These are phyloP conservation scores for Vitis hybrid DNA, from an alignment of 177 flowering plant species.

Conservation along the genomic window DNA sequence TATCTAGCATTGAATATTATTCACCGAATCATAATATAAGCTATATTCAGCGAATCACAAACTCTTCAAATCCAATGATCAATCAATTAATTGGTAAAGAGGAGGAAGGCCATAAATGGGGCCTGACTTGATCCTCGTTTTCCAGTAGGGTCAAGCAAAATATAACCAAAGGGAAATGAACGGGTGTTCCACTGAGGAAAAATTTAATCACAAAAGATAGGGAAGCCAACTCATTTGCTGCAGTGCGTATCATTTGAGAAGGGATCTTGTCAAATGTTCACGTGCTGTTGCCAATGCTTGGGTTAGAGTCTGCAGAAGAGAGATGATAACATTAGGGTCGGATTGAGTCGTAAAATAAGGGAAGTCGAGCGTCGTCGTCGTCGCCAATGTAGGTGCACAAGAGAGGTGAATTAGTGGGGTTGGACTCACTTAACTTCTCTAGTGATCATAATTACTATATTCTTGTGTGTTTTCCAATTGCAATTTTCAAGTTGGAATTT, in stretches of 20 bases:
- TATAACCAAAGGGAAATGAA: background rate
- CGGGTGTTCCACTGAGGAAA: background rate
- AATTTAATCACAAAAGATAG: background rate
- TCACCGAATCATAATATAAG: too few species aligned
- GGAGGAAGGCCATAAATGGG: background rate
- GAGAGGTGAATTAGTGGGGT: background rate
- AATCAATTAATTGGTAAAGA: background rate
- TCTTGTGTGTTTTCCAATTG: too few species aligned
- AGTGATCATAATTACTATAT: too few species aligned
- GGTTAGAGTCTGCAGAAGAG: conserved; percentile 51
- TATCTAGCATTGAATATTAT: too few species aligned
- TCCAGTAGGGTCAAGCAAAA: background rate
- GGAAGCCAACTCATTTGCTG: conserved; percentile 1
- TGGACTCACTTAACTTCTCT: too few species aligned
- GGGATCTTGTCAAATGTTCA: conserved; percentile 65
- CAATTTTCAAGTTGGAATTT: too few species aligned
- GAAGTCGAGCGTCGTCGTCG: too few species aligned
- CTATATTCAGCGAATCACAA: background rate
- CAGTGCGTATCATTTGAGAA: conserved; percentile 38
- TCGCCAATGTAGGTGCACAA: too few species aligned
- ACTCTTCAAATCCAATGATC: too few species aligned
- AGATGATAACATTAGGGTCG: background rate
- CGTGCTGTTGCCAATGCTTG: conserved; percentile 76
- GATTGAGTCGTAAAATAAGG: background rate
- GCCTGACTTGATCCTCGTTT: background rate